Base-by-base conservation (phyloP, 2,329 filamentous ascomycete species). In the Talaromyces rugulosus region DNA sequence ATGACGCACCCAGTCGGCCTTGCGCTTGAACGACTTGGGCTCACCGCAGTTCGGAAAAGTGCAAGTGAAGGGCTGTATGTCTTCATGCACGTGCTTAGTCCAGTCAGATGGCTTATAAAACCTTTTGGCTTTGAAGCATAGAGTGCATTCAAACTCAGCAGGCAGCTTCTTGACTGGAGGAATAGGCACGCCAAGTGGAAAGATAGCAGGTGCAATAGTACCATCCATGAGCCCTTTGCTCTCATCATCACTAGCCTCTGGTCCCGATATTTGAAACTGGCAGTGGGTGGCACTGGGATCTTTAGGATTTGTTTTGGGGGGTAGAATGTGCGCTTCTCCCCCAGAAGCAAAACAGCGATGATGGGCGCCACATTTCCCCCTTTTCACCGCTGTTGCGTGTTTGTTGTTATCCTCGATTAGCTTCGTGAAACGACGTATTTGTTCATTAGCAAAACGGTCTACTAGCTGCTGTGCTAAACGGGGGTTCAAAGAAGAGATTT, bases 11-110 rank as follows among this genome's bases (percentile, higher is more conserved):
- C 93, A 97, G 72, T 97, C 93, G 14, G 93, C 93, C 76, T 96
- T 97, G 55, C 92, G 86, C 77, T 96, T 96, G 81, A 96, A 97
- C 40, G 91, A 92, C 75, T 96, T 96, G 18, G 90, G 87, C 55
- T 96, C 92, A 8, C 85, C 84, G 72, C 93, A 96, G 57, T 86
- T 83, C 2, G 89, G 87, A 79, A 94, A 96, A 0, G 92, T 96
- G 76, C 93, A 97, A 3, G 91, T 96, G 68, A 96, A 96, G 0
- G 93, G 93, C 72, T 95, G 90, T 0, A 96, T 87, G 72, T 97
- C 93, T 75, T 96, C 93, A 68, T 96, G 91, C 0, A 97, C 91
- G 71, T 97, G 93, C 74, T 97, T 96, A 1, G 92, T 96, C 93
- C 93, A 97, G 75, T 97, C 93, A 0, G 92, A 96, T 16, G 92